Conservation (phyloP, 2,329 filamentous ascomycete species). For the Sporothrix mexicana region DNA sequence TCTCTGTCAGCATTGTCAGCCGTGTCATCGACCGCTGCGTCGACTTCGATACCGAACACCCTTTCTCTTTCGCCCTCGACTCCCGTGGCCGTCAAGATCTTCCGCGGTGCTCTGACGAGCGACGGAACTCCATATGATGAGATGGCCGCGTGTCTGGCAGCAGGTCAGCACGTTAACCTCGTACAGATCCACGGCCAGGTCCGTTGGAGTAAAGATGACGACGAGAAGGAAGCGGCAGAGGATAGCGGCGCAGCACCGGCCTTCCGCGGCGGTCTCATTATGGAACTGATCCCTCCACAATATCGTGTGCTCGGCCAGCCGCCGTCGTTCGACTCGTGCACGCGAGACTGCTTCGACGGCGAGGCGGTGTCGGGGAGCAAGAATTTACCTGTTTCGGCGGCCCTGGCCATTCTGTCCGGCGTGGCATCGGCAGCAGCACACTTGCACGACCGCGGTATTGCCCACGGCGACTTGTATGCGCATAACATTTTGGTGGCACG, state of each 20-base stretch:
- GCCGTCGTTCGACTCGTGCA: slow-evolving; percentile 54
- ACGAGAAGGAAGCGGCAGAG: slow-evolving; percentile 5
- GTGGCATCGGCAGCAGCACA: slow-evolving; percentile 52
- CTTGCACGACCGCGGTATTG: slow-evolving; percentile 51
- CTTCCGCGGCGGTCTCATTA: slow-evolving; percentile 51
- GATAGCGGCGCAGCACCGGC: background rate
- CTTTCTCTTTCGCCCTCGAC: background rate
- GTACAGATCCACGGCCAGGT: slow-evolving; percentile 54
- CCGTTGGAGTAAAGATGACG: slow-evolving; percentile 32
- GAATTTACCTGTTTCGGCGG: slow-evolving; percentile 40
- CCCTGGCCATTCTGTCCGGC: slow-evolving; percentile 47
- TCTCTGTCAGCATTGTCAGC: background rate
- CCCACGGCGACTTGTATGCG: slow-evolving; percentile 56
- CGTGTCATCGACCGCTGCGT: background rate
- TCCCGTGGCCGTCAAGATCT: slow-evolving; percentile 55
- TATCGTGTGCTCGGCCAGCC: slow-evolving; percentile 53
- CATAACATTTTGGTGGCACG: slow-evolving; percentile 52
- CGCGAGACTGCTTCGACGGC: slow-evolving; percentile 50
- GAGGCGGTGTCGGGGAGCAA: slow-evolving; percentile 38
- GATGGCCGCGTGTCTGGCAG: slow-evolving; percentile 54
- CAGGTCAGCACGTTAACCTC: slow-evolving; percentile 54
- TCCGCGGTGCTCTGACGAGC: slow-evolving; percentile 54
- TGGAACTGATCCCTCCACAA: slow-evolving; percentile 53
- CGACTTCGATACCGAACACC: background rate
- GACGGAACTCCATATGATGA: slow-evolving; percentile 57